Conservation (phyloP, 1,284 basidiomycete genomes). For the Puccinia sorghi region DNA sequence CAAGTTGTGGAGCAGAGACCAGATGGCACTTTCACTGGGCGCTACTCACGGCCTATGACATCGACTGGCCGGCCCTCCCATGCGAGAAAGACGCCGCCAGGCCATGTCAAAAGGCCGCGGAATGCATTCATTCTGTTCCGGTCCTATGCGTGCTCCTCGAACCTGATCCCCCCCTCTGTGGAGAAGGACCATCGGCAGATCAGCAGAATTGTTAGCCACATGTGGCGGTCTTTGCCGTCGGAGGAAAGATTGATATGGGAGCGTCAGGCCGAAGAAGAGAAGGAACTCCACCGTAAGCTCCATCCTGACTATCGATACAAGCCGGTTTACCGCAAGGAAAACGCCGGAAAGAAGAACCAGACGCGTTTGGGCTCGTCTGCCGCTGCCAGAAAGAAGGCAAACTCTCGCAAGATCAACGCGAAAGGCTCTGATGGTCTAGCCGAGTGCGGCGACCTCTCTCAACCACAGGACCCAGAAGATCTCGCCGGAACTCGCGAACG, state of each 20-base stretch:
- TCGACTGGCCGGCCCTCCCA: constrained; percentile 49
- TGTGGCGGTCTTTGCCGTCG: constrained; percentile 55
- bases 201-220: constrained; percentile 55
- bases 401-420: constrained; percentile 1
- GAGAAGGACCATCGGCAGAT: constrained; percentile 56
- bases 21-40: constrained; percentile 42
- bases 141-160: constrained; percentile 46
- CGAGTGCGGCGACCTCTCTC: background rate
- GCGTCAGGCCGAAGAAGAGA: constrained; percentile 54
- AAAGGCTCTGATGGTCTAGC: background rate
- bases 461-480: background rate
- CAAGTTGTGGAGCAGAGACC: constrained; percentile 42
- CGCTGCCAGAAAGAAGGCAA: constrained; percentile 21
- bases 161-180: constrained; percentile 46
- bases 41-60: constrained; percentile 46
- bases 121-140: constrained; percentile 50
- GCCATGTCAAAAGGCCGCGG: constrained; percentile 47
- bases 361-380: constrained; percentile 4
- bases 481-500: background rate
- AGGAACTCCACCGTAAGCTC: constrained; percentile 54
- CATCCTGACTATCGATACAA: constrained; percentile 57
- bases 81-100: constrained; percentile 48
- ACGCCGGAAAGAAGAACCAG: constrained; percentile 50
- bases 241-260: constrained; percentile 56
- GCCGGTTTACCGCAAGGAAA: constrained; percentile 52